Percentiles rank a stretch among this genome's conserved stretches.
These are phyloP conservation scores for Colletotrichum gigasporum DNA, from an alignment of 2,329 filamentous ascomycete genomes.

Conservation along the genomic window DNA sequence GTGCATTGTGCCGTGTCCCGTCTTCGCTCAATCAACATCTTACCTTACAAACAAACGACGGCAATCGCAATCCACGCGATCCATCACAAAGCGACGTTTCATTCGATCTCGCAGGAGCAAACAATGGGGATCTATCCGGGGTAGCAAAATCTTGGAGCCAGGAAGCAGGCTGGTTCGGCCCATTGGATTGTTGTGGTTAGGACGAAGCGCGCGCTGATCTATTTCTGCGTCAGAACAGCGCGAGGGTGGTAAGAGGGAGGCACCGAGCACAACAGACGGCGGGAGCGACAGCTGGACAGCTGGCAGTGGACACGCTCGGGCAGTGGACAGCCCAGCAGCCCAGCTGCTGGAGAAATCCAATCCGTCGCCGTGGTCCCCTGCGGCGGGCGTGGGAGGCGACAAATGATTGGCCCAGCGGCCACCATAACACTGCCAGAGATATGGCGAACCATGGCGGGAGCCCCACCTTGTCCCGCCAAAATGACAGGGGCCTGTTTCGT, in stretches of 20 bases:
- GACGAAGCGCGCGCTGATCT: constrained; percentile 31
- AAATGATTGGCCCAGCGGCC: constrained; percentile 12
- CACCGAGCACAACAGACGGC: not conserved
- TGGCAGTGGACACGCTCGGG: no score
- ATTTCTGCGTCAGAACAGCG: constrained; percentile 22
- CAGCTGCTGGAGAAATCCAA: constrained; percentile 11
- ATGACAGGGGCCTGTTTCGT: constrained; percentile 33
- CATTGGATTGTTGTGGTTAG: constrained; percentile 5
- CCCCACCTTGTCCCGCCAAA: constrained; percentile 11
- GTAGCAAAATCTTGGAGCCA: not conserved
- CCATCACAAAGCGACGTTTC: not conserved
- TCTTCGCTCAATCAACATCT: no score
- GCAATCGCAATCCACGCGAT: not conserved
- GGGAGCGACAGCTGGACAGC: constrained; percentile 1
- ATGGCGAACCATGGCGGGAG: constrained; percentile 16
- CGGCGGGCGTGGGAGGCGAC: not conserved
- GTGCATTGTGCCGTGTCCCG: no score
- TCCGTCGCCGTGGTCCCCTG: not conserved
- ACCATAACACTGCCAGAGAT: not conserved
- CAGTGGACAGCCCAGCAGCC: not conserved
- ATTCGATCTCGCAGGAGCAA: not conserved
- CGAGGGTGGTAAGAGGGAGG: not conserved
- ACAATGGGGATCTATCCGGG: not conserved
- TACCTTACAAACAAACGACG: not conserved
- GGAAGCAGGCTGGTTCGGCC: constrained; percentile 8